Evolutionary conservation across 106 monocot genomes (phyloP), one percentile per base, ranked within the genome.

Genomic region (Vanilla planifolia): DNA sequence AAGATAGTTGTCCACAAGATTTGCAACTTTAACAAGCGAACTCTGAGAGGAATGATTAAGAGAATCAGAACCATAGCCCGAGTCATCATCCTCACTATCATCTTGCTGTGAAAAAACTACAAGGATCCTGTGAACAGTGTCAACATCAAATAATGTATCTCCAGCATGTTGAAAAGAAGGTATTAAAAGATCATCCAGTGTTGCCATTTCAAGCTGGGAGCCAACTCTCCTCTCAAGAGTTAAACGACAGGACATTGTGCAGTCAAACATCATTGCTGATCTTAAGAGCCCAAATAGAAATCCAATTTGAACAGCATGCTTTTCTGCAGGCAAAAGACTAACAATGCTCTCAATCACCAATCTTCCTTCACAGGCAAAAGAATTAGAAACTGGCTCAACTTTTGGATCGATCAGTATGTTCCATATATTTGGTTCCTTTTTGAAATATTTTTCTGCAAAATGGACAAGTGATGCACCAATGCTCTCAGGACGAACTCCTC

Each of bases 151-250:
- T 17, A 83, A 6, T 5, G 77, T 70, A 15, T 82, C 73, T 16
- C 65, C 73, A 8, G 28, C 47, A 33, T 66, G 22, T 19, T 55
- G 66, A 44, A 25, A 40, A 41, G 72, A 73, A 55, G 75, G 82
- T 1, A 82, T 77, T 50, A 83, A 64, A 32, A 83, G 67, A 65
- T 83, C 83, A 56, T 83, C 83, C 37, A 83, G 83, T 6, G 67
- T 64, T 1, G 78, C 77, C 62, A 71, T 60, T 41, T 78, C 83
- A 14, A 83, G 59, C 14, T 78, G 83, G 8, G 55, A 71, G 3
- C 69, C 83, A 21, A 83, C 71, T 43, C 61, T 74, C 56, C 67
- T 74, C 60, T 83, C 83, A 29, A 83, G 78, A 55, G 33, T 68
- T 53, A 78, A 21, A 48, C 71, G 78, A 55, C 78, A 83, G 5